Evolutionary conservation across 129 eudicot genomes (phyloP), one percentile per base, ranked within the genome.

Genomic region (Cynara cardunculus): DNA sequence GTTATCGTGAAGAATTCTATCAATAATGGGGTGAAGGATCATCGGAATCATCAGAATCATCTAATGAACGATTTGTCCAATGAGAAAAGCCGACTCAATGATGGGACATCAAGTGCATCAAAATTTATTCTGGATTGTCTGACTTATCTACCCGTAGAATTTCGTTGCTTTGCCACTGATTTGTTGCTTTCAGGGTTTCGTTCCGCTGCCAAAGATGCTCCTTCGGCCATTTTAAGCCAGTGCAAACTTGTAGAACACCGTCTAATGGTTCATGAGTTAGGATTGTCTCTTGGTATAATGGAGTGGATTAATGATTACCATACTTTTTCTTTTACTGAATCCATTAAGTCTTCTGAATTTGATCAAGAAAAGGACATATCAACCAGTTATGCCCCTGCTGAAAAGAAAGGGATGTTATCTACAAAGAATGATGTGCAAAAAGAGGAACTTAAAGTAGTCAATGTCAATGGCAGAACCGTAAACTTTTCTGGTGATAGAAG

Each of bases 241-340:
- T 95, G 99, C 76, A 87, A 83, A 72, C 62, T 78, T 39, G 44
- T 62, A 28, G 89, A 92, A 46, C 89, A 95, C 61, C 91, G 85
- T 53, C 75, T 86, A 79, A 90, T 95, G 89, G 92, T 95, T 85
- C 99, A 95, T 83, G 94, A 87, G 71, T 83, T 92, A 21, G 99
- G 99, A 21, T 76, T 91, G 62, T 84, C 90, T 76, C 92, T 95
- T 69, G 99, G 99, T 77, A 77, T 92, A 70, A 59, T 88, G 86
- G 99, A 95, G 75, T 95, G 99, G 99, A 85, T 92, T 35, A 39
- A 90, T 39, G 97, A 92, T 84, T 84, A 89, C 80, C 85, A 82
- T 44, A 37, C 84, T 25, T 85, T 85, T 70, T 69, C 70, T 74
- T 84, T 88, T 39, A 27, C 88, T 61, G 78, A 69, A 22, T 72